These are phyloP conservation scores for Cystobasidium tubakii DNA, from an alignment of 768 basidiomycete species.

Conservation along the genomic window DNA sequence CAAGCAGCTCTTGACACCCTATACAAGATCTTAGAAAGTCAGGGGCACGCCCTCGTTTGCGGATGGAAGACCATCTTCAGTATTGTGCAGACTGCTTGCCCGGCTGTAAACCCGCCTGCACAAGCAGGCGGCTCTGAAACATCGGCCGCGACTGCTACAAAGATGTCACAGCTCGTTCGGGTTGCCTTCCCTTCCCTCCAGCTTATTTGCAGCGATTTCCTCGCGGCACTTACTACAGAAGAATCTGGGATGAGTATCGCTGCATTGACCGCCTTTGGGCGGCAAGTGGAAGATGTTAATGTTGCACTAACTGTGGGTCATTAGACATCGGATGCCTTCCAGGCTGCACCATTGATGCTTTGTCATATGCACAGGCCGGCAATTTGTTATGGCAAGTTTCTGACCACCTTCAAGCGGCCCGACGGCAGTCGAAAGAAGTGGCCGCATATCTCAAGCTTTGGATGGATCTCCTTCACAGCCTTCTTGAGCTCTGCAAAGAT, in stretches of 20 bases:
- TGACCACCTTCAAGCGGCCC: slow-evolving; percentile 82
- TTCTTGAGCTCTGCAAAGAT: slow-evolving; percentile 76
- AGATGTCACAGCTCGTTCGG: slow-evolving; percentile 70
- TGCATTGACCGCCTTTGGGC: slow-evolving; percentile 84
- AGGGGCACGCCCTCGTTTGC: slow-evolving; percentile 80
- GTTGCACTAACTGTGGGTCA: slow-evolving; percentile 69
- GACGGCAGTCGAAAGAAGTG: slow-evolving; percentile 56
- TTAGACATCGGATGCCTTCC: background rate
- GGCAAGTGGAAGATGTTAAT: slow-evolving; percentile 82
- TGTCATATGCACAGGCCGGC: slow-evolving; percentile 55
- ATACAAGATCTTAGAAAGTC: slow-evolving; percentile 80
- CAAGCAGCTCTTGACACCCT: slow-evolving; percentile 82
- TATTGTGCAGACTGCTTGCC: slow-evolving; percentile 84
- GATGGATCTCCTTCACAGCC: slow-evolving; percentile 81
- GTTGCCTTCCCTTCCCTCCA: slow-evolving; percentile 91
- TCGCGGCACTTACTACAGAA: slow-evolving; percentile 69
- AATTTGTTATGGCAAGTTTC: slow-evolving; percentile 93
- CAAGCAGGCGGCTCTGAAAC: slow-evolving; percentile 27
- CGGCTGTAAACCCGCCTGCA: slow-evolving; percentile 50
- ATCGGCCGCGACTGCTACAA: slow-evolving; percentile 42
- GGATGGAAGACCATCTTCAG: slow-evolving; percentile 93
- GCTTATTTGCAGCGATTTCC: slow-evolving; percentile 79
- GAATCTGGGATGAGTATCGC: slow-evolving; percentile 82
- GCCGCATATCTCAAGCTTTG: slow-evolving; percentile 76
- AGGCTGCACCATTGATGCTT: background rate